phyloP scores from a whole-genome alignment of 2,329 filamentous ascomycete genomes.

The Colletotrichum agaves region DNA sequence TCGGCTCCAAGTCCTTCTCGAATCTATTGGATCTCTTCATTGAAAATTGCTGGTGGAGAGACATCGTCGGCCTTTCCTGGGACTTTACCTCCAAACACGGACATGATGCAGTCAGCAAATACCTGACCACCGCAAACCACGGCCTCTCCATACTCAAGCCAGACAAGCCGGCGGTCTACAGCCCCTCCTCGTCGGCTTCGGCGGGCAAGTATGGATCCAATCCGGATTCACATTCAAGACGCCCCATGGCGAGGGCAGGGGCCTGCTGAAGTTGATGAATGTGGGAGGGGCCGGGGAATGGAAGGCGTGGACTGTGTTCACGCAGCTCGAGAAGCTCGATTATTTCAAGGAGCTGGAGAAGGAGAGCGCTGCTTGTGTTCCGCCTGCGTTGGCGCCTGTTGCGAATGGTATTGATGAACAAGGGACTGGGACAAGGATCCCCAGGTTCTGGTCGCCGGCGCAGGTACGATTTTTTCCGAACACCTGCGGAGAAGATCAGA shows the following conservation, averaged over 20 bases:
- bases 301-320: slow-evolving; percentile 43
- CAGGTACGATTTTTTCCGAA: slow-evolving; percentile 41
- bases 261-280: slow-evolving; percentile 39
- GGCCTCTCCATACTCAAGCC: slow-evolving; percentile 15
- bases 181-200: slow-evolving; percentile 35
- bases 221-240: slow-evolving; percentile 39
- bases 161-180: slow-evolving; percentile 27
- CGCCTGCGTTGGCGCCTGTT: background rate
- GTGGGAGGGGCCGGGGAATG: slow-evolving; percentile 31
- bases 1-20: slow-evolving; percentile 11
- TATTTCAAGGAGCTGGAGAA: slow-evolving; percentile 33
- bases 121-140: slow-evolving; percentile 27
- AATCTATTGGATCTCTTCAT: slow-evolving; percentile 40
- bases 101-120: slow-evolving; percentile 31
- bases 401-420: slow-evolving; percentile 43
- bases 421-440: slow-evolving; percentile 35
- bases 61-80: slow-evolving; percentile 44
- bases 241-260: slow-evolving; percentile 38
- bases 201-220: slow-evolving; percentile 37
- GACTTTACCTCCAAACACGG: slow-evolving; percentile 44
- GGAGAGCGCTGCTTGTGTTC: background rate
- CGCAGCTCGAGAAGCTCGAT: slow-evolving; percentile 42
- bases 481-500: background rate
- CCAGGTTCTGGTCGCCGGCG: slow-evolving; percentile 53
- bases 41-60: slow-evolving; percentile 44